These are phyloP conservation scores for Abrus precatorius DNA, from an alignment of 306 rosid genomes.

Conservation along the genomic window DNA sequence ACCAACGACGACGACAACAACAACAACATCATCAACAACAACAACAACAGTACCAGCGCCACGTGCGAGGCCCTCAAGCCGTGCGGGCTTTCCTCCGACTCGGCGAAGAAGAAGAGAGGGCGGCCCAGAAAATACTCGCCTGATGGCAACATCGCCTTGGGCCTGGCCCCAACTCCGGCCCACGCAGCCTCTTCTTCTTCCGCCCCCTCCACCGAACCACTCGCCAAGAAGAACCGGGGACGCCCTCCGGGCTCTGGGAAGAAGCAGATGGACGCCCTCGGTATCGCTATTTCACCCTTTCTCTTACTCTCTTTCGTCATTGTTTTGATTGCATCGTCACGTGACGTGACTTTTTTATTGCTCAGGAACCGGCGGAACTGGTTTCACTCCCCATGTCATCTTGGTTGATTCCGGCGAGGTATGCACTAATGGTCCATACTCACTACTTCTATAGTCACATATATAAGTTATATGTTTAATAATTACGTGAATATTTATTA, in stretches of 20 bases:
- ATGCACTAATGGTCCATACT: not conserved
- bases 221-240: constrained; percentile 73
- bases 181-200: constrained; percentile 53
- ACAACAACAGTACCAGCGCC: not conserved
- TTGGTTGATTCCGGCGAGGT: constrained; percentile 83
- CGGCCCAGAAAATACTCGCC: constrained; percentile 82
- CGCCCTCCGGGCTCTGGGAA: constrained; percentile 85
- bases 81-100: constrained; percentile 58
- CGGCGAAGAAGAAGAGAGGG: constrained; percentile 86
- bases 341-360: not conserved
- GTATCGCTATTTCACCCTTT: constrained; percentile 44
- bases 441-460: too few relatives aligned
- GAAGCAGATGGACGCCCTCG: constrained; percentile 71
- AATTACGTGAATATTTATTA: too few relatives aligned
- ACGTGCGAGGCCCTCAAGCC: constrained; percentile 48
- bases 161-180: constrained; percentile 64
- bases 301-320: not conserved
- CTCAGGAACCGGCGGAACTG: constrained; percentile 68
- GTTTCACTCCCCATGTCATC: constrained; percentile 80
- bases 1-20: not conserved
- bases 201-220: constrained; percentile 61
- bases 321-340: not conserved
- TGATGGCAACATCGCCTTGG: constrained; percentile 79
- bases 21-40: not conserved
- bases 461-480: too few relatives aligned